phyloP scores from a whole-genome alignment of 129 eudicot species.

The Flaveria brownii region DNA sequence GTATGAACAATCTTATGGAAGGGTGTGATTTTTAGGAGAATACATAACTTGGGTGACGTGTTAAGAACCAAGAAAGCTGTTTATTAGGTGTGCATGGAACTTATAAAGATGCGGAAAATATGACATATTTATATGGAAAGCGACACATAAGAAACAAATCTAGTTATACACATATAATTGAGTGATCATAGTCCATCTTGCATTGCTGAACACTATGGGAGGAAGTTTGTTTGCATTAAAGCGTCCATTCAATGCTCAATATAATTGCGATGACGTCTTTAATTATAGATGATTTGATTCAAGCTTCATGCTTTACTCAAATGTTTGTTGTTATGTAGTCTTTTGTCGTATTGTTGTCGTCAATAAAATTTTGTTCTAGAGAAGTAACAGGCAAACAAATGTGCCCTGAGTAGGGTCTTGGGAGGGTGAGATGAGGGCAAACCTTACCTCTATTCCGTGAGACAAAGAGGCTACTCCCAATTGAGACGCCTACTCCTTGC shows the following conservation, averaged over 20 bases:
- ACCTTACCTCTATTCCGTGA: too few species aligned
- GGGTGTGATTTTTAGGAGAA: neutral
- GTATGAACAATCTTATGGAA: neutral
- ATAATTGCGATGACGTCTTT: neutral
- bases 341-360: neutral
- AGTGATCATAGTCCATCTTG: neutral
- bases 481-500: too few species aligned
- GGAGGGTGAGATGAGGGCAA: too few species aligned
- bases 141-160: neutral
- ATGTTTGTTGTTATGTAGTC: neutral
- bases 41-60: neutral
- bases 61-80: neutral
- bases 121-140: neutral
- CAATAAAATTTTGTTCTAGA: neutral
- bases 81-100: neutral
- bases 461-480: too few species aligned
- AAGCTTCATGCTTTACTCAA: slow-evolving; percentile 17
- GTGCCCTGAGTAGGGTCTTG: too few species aligned
- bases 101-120: neutral
- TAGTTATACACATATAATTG: neutral
- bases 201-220: neutral
- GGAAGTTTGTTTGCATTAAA: neutral
- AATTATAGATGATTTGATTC: neutral
- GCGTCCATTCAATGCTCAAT: too few species aligned
- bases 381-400: too few species aligned